Conservation (phyloP, 2,329 filamentous ascomycete genomes). For the Clonostachys rhizophaga region DNA sequence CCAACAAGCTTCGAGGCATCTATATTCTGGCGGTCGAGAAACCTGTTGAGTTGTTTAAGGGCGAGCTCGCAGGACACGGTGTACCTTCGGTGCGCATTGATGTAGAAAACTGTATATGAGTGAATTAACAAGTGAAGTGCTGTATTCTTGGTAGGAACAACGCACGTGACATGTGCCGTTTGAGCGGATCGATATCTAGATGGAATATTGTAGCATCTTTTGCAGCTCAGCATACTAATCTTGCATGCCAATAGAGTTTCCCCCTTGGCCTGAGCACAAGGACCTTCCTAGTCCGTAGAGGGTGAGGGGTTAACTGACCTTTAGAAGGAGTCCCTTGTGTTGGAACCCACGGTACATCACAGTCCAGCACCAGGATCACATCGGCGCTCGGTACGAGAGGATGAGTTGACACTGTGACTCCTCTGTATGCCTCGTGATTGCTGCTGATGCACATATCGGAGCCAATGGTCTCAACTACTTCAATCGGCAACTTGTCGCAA, state of each 20-base stretch:
- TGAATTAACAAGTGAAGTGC: too few species aligned
- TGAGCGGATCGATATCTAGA: constrained; percentile 61
- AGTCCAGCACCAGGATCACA: constrained; percentile 80
- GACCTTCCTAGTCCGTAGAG: too few species aligned
- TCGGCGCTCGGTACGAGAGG: constrained; percentile 72
- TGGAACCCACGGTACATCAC: constrained; percentile 92
- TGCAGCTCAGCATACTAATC: constrained; percentile 43
- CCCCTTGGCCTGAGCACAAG: too few species aligned
- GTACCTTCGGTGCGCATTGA: constrained; percentile 61
- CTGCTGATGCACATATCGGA: constrained; percentile 80
- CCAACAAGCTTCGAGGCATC: constrained; percentile 30
- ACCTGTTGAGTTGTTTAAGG: constrained; percentile 63
- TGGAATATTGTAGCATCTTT: constrained; percentile 54
- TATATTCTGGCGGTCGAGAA: constrained; percentile 42
- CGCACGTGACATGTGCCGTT: constrained; percentile 60
- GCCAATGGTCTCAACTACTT: constrained; percentile 71
- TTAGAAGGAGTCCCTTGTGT: constrained; percentile 35
- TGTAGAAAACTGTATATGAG: constrained; percentile 51
- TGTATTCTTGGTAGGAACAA: too few species aligned
- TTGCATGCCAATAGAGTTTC: constrained; percentile 12
- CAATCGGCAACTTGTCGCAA: constrained; percentile 63
- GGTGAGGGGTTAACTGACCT: too few species aligned
- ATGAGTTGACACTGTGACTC: constrained; percentile 70
- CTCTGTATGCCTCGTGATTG: constrained; percentile 62
- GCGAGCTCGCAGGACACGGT: constrained; percentile 60